These are phyloP conservation scores for Neurospora sp. DNA, from an alignment of 495 filamentous ascomycete species.

Conservation along the genomic window DNA sequence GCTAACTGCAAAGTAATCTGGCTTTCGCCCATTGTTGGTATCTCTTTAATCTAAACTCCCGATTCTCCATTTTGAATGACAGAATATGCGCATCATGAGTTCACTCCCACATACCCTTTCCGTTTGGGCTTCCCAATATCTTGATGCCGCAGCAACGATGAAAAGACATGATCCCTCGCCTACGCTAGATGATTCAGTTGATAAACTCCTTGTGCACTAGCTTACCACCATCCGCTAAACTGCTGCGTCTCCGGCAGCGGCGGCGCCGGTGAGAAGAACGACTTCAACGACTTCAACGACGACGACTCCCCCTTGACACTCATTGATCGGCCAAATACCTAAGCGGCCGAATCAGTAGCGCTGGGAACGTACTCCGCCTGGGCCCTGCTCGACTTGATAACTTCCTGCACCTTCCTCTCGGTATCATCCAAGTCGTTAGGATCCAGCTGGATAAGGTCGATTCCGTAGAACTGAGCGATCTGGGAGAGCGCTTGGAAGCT, in stretches of 20 bases:
- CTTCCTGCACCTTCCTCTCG: slow-evolving; percentile 68
- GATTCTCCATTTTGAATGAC: not conserved
- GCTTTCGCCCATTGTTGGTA: not conserved
- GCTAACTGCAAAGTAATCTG: not conserved
- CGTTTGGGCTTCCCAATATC: not conserved
- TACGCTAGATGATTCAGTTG: not conserved
- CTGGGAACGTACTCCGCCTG: slow-evolving; percentile 47
- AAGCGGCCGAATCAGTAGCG: slow-evolving; percentile 9
- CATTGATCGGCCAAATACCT: not conserved
- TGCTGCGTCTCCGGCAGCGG: not conserved
- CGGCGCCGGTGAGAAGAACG: not conserved
- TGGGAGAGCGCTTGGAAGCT: slow-evolving; percentile 65
- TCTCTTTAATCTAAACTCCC: not conserved
- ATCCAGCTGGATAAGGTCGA: slow-evolving; percentile 41
- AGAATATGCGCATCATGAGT: not conserved
- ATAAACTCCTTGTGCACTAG: not conserved
- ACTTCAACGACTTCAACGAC: not conserved
- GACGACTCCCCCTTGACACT: not conserved
- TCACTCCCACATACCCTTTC: not conserved
- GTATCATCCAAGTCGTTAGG: slow-evolving; percentile 75
- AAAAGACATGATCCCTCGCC: not conserved
- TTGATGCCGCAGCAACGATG: not conserved
- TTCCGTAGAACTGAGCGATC: slow-evolving; percentile 62
- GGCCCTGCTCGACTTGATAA: slow-evolving; percentile 72
- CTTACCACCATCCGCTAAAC: not conserved